Evolutionary conservation across 306 rosid genomes (phyloP).

Genomic region (Citrullus mucosospermus): DNA sequence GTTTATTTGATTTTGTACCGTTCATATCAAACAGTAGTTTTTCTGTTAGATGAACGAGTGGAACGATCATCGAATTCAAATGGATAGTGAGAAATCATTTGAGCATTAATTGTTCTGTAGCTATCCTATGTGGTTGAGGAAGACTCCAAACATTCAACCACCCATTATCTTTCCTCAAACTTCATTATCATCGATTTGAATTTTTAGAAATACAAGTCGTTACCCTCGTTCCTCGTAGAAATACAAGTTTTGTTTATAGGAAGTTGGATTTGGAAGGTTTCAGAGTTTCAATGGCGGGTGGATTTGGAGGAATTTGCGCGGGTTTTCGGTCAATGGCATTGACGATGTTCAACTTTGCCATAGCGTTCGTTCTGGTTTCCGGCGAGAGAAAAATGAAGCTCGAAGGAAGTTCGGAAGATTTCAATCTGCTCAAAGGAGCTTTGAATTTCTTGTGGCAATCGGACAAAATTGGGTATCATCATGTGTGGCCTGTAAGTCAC

Average conservation of each 20-base stretch:
- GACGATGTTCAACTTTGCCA: slow-evolving; percentile 23
- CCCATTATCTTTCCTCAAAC: background rate
- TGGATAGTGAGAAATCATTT: background rate
- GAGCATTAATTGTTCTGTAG: background rate
- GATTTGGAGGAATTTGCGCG: slow-evolving; percentile 16
- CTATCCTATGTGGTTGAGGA: background rate
- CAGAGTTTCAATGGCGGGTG: slow-evolving; percentile 18
- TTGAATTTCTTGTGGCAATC: slow-evolving; percentile 68
- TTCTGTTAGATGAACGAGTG: background rate
- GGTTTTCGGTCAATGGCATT: slow-evolving; percentile 30
- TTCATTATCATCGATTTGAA: background rate
- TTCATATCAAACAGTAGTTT: background rate
- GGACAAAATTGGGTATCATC: slow-evolving; percentile 38
- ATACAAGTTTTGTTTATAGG: too few relatives aligned
- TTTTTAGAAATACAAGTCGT: background rate
- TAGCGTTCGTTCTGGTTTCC: slow-evolving; percentile 32
- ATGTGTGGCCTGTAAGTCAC: slow-evolving; percentile 69
- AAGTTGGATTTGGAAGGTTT: background rate
- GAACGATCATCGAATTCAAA: too few relatives aligned
- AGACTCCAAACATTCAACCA: background rate
- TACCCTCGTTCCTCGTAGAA: background rate
- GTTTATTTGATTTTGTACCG: background rate
- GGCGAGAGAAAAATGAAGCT: slow-evolving; percentile 44
- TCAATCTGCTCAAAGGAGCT: slow-evolving; percentile 27
- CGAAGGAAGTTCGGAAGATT: slow-evolving; percentile 21